Base-by-base conservation (phyloP, 2,329 filamentous ascomycete species). In the Alternaria novae-zelandiae region DNA sequence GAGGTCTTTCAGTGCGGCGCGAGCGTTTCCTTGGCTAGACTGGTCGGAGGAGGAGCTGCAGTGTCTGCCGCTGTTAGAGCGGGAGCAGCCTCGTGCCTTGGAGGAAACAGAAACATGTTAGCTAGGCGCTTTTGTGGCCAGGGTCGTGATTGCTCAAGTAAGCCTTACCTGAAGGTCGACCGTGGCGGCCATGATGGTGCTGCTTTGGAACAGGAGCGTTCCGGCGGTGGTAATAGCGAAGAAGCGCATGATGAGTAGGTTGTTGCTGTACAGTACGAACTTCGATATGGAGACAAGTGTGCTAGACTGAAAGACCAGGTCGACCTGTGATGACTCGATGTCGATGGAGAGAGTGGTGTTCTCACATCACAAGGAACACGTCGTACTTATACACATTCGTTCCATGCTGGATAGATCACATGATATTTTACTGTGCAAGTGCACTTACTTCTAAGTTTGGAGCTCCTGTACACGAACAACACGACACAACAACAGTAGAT, bases 371-470 rank as follows among this genome's bases (percentile, higher is more conserved):
- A 5, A n/a, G 32, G 2, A 36, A 36, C 32, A 1, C 15, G 7
- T 36, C 15, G 15, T 10, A 36, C 32, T 36, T 36, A 36, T 36
- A n/a, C 8, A 9, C 4, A 9, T 9, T 9, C n/a, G 3, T 36
- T 10, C 32, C 8, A n/a, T 2, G 15, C 3, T 36, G 2, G 32
- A 4, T 36, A 36, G 32, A 36, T 36, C 1, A 36, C 15, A 36
- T 36, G 4, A 36, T n/a, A 2, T 10, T n/a, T 9, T n/a, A 36
- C 32, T 36, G 4, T 5, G 15, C 15, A 36, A 36, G 4, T 36
- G 15, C 4, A 36, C 4, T n/a, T 36, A 36, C 32, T 5, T 3
- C 32, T 36, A n/a, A 36, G 32, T 0, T 2, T 0, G 8, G 0
- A 36, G 32, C 32, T n/a, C 1, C 15, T 36, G 4, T 36, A 36